Evolutionary conservation across 306 rosid species (phyloP).

Genomic region (Cucurbita pepo): DNA sequence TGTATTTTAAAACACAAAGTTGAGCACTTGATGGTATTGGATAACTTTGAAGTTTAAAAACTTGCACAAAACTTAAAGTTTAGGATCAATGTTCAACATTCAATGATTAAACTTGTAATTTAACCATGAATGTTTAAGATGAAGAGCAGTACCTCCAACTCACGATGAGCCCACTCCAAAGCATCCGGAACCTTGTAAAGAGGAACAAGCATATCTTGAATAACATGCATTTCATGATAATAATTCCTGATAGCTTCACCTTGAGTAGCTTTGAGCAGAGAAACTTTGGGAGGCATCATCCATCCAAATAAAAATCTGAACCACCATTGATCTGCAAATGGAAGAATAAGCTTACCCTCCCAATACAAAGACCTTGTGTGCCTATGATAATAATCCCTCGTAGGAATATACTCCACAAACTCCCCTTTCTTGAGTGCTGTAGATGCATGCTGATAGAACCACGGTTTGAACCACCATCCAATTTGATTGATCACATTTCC

Average conservation of each 20-base stretch:
- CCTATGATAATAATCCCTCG: constrained; percentile 92
- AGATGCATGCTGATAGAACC: constrained; percentile 93
- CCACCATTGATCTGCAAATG: constrained; percentile 92
- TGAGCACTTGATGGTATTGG: too few relatives aligned
- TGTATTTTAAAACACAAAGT: too few relatives aligned
- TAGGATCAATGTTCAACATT: too few relatives aligned
- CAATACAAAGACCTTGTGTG: constrained; percentile 90
- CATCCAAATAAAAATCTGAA: constrained; percentile 83
- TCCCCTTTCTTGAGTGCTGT: constrained; percentile 66
- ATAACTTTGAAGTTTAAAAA: too few relatives aligned
- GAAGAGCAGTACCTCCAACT: constrained; percentile 66
- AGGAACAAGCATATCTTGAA: constrained; percentile 96
- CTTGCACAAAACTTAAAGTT: too few relatives aligned
- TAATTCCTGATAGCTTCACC: constrained; percentile 94
- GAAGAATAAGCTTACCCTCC: constrained; percentile 99
- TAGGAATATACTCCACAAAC: constrained; percentile 86
- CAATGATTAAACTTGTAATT: too few relatives aligned
- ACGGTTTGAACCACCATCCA: constrained; percentile 96
- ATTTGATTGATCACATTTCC: constrained; percentile 67
- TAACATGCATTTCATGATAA: constrained; percentile 91
- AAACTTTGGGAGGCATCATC: constrained; percentile 98
- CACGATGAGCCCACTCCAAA: constrained; percentile 79
- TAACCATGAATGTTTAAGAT: background rate
- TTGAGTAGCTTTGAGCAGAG: constrained; percentile 96
- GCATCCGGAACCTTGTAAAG: constrained; percentile 90